phyloP scores from a whole-genome alignment of 225 moss, liverwort and hornwort genomes.

The Marchantia paleacea region DNA sequence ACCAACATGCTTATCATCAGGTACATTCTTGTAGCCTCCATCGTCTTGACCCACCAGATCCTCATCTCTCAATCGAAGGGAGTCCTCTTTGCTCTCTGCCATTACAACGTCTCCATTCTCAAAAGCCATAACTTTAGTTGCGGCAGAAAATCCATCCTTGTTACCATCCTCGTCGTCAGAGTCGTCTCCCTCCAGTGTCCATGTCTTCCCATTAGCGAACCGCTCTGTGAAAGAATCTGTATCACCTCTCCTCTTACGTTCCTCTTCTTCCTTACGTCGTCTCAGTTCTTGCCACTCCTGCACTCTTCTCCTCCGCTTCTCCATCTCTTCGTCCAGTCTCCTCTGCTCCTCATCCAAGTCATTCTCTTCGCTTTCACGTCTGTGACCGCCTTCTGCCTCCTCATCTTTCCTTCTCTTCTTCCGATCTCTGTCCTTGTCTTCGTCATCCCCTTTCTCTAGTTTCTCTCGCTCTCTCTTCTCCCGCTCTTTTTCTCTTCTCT shows the following conservation, averaged over 20 bases:
- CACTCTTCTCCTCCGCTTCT: constrained; percentile 88
- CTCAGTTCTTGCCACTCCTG: constrained; percentile 99
- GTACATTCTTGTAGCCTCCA: constrained; percentile 34
- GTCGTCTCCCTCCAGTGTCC: constrained; percentile 97
- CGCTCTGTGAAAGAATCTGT: constrained; percentile 46
- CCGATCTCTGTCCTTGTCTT: constrained; percentile 61
- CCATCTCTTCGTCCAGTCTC: constrained; percentile 91
- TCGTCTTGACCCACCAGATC: constrained; percentile 36
- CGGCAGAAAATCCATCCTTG: constrained; percentile 43
- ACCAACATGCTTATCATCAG: constrained; percentile 45
- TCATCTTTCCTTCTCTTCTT: constrained; percentile 84
- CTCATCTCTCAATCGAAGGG: constrained; percentile 33
- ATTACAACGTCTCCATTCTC: constrained; percentile 96
- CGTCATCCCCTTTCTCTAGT: constrained; percentile 49
- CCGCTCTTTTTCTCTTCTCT: constrained; percentile 42
- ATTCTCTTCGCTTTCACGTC: constrained; percentile 63
- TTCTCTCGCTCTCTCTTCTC: constrained; percentile 53
- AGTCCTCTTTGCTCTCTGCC: constrained; percentile 57
- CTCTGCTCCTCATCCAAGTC: constrained; percentile 95
- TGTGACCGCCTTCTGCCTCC: constrained; percentile 49
- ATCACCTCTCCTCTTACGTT: constrained; percentile 69
- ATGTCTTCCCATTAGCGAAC: constrained; percentile 65
- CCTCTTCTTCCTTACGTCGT: constrained; percentile 91
- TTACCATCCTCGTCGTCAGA: constrained; percentile 84
- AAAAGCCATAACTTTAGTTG: constrained; percentile 59